phyloP scores from a whole-genome alignment of 164 flowering plant species.

The Magnolia sinica region DNA sequence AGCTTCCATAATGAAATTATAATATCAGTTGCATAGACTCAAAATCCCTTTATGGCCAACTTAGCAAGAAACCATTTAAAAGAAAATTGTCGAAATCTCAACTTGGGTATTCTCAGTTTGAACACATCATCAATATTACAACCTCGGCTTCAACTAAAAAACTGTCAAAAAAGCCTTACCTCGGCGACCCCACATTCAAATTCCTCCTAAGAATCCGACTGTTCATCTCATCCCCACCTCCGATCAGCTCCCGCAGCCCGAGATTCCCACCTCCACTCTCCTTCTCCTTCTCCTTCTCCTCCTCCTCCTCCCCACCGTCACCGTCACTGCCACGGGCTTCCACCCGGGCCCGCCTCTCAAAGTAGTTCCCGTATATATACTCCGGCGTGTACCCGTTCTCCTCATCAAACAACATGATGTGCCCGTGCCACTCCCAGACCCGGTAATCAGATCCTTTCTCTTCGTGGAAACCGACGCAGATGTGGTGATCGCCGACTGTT shows the following conservation, averaged over 20 bases:
- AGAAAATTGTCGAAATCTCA: background rate
- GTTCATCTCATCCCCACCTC: conserved; percentile 30
- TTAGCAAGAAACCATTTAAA: background rate
- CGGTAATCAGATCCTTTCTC: conserved; percentile 70
- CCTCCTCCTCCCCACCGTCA: conserved; percentile 20
- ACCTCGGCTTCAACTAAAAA: background rate
- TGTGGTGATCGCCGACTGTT: conserved; percentile 69
- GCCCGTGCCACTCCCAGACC: conserved; percentile 99
- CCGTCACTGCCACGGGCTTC: conserved; percentile 13
- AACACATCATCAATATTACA: background rate
- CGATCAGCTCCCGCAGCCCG: conserved; percentile 76
- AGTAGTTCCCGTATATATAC: conserved; percentile 93
- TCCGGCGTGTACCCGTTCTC: conserved; percentile 76
- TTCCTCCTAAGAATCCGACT: conserved; percentile 70
- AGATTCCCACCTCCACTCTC: conserved; percentile 43
- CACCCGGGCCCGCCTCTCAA: conserved; percentile 43
- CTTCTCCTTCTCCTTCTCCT: conserved; percentile 12
- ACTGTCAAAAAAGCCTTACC: conserved; percentile 20
- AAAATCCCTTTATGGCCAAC: background rate
- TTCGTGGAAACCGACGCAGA: conserved; percentile 77
- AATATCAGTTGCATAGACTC: too few species aligned
- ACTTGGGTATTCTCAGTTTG: background rate
- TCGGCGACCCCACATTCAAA: conserved; percentile 44
- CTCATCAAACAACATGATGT: conserved; percentile 83
- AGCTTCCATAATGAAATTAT: background rate